A percentile compares a stretch with the other conserved stretches of the same genome.
Conservation (phyloP, 306 rosid genomes). For the Vigna unguiculata region DNA sequence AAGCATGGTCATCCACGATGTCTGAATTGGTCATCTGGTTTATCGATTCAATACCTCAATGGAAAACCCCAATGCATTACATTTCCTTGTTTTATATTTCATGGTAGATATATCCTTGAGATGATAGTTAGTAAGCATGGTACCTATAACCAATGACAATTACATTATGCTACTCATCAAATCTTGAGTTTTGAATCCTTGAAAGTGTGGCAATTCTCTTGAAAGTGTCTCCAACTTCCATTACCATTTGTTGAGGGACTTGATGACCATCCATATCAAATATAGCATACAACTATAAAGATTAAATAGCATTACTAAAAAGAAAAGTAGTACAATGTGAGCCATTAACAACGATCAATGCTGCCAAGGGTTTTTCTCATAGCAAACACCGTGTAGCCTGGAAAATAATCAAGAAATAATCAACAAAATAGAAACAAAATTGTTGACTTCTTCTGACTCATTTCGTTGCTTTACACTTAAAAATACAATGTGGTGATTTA, state of each 20-base stretch:
- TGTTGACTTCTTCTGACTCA: conserved; percentile 9
- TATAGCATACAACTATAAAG: conserved; percentile 57
- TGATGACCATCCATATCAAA: conserved; percentile 65
- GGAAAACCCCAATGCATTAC: too few relatives aligned
- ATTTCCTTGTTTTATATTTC: too few relatives aligned
- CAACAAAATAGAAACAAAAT: background rate
- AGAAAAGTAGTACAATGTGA: conserved; percentile 39
- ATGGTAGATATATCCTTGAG: too few relatives aligned
- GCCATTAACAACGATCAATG: conserved; percentile 79
- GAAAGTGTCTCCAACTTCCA: conserved; percentile 75
- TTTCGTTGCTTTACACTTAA: background rate
- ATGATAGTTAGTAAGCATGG: too few relatives aligned
- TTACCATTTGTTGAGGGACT: conserved; percentile 75
- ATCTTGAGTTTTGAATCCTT: too few relatives aligned
- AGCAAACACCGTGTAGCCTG: conserved; percentile 93
- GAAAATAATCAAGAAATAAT: conserved; percentile 30
- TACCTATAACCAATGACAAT: too few relatives aligned
- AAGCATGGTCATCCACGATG: too few relatives aligned
- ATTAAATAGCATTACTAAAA: conserved; percentile 48
- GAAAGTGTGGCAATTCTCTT: too few relatives aligned
- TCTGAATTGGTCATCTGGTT: too few relatives aligned
- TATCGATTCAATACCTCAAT: too few relatives aligned
- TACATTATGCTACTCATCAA: too few relatives aligned
- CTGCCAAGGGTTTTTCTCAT: conserved; percentile 92
- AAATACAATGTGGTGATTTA: background rate